These are phyloP conservation scores for Diplodia mutila DNA, from an alignment of 2,329 filamentous ascomycete species.

Conservation along the genomic window DNA sequence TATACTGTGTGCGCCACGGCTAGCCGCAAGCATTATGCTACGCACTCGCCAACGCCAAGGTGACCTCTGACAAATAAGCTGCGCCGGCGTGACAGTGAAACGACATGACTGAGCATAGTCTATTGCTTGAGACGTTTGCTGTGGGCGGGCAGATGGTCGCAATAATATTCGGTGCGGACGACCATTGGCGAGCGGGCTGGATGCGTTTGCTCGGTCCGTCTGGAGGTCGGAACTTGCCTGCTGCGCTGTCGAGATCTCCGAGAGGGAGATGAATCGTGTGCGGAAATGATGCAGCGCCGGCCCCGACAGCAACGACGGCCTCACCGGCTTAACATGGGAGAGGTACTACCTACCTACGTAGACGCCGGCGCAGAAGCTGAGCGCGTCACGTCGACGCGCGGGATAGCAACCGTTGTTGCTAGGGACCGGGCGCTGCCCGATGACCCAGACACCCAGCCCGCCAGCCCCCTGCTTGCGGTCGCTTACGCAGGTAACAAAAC, in stretches of 20 bases:
- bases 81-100: neutral
- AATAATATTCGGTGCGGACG: conserved; percentile 1
- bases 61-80: neutral
- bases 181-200: neutral
- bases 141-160: neutral
- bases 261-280: conserved; percentile 10
- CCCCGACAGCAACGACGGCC: neutral
- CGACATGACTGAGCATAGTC: neutral
- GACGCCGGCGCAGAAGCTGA: neutral
- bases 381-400: neutral
- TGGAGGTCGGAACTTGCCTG: conserved; percentile 9
- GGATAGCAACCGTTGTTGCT: neutral
- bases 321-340: neutral
- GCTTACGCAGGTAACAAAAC: conserved; percentile 16
- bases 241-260: conserved; percentile 8
- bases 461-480: neutral
- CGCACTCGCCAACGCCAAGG: neutral
- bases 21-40: neutral
- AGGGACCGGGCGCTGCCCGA: neutral
- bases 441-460: conserved; percentile 8
- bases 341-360: neutral
- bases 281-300: conserved; percentile 15
- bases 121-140: neutral
- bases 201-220: conserved; percentile 6
- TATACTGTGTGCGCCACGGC: neutral